Base-by-base conservation (phyloP, 768 basidiomycete genomes). In the Lyophyllum shimeji region DNA sequence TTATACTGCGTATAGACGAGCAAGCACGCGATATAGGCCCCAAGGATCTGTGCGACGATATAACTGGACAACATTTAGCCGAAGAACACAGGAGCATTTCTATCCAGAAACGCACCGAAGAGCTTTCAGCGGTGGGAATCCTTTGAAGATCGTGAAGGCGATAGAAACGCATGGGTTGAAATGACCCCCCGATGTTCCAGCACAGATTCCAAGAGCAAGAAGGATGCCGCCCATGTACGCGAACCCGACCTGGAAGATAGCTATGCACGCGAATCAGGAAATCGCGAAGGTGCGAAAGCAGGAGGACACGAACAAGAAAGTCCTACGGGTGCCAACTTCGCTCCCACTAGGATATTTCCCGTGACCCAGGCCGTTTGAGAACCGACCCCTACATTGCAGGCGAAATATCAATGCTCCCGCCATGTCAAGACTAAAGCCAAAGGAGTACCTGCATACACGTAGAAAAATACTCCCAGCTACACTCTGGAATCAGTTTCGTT, bases 151-250 rank as follows among this genome's bases (percentile, higher is more conserved):
- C 17, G 76, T 70, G 42, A 78, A 69, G 7, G 78, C 68, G 46
- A 87, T 71, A 2, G 86, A 84, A 20, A 89, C 75, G 46, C 80
- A 77, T 1, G 89, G 90, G 52, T 77, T 85, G 65, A 89, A 83
- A 62, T 89, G 87, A 20, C 85, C 81, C 11, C 82, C 83, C 12
- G 84, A 86, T 0, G 84, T 77, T 17, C 78, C 66, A 4, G 69
- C 70, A 49, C 80, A 84, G 24, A 85, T 68, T 8, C 69, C 66
- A 50, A 88, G 64, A 0, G 86, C 87, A 47, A 87, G 75, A 13
- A 85, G 60, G 57, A 87, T 84, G 23, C 86, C 86, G 33, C 79
- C 69, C 3, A 78, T 75, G 67, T 87, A 89, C 0, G 75, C 80
- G 29, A 82, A 62, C 24, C 84, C 87, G 18, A 87, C 70, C 33